Evolutionary conservation across 2,329 filamentous ascomycete species (phyloP).

Genomic region (Claviceps sp.): DNA sequence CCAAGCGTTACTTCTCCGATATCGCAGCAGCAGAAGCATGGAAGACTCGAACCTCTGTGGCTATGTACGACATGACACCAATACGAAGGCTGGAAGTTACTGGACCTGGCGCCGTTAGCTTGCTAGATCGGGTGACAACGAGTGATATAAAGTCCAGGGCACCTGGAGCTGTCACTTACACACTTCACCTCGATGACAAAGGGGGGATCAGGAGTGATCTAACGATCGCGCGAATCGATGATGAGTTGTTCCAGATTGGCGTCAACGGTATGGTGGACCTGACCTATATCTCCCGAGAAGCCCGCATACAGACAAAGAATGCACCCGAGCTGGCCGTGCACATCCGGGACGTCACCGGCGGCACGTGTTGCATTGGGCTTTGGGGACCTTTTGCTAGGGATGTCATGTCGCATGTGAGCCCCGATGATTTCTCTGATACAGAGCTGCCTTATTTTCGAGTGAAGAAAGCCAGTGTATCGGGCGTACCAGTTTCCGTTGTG

Average conservation of each 20-base stretch:
- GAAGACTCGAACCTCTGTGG: constrained; percentile 49
- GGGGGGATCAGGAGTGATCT: constrained; percentile 44
- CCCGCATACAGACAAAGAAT: constrained; percentile 30
- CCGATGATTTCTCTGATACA: constrained; percentile 31
- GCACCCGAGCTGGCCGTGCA: constrained; percentile 30
- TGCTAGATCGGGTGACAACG: constrained; percentile 41
- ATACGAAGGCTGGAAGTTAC: constrained; percentile 43
- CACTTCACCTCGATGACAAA: constrained; percentile 38
- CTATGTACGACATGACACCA: constrained; percentile 50
- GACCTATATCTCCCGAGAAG: constrained; percentile 39
- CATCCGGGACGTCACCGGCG: constrained; percentile 45
- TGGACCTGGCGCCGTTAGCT: constrained; percentile 40
- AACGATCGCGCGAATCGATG: constrained; percentile 37
- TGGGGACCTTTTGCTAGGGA: constrained; percentile 45
- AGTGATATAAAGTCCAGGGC: constrained; percentile 29
- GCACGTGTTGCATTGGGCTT: constrained; percentile 46
- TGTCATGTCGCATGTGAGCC: constrained; percentile 31
- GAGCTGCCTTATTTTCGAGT: constrained; percentile 36
- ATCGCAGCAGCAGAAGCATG: constrained; percentile 48
- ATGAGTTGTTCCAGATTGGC: constrained; percentile 39
- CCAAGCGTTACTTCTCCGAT: constrained; percentile 41
- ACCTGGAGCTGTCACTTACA: constrained; percentile 39
- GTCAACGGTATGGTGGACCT: constrained; percentile 42
- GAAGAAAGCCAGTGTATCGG: constrained; percentile 34
- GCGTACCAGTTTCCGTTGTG: constrained; percentile 42